A percentile compares a stretch with the other conserved stretches of the same genome.
phyloP scores from a whole-genome alignment of 2,329 filamentous ascomycete genomes.

The Rhynchosporium agropyri region DNA sequence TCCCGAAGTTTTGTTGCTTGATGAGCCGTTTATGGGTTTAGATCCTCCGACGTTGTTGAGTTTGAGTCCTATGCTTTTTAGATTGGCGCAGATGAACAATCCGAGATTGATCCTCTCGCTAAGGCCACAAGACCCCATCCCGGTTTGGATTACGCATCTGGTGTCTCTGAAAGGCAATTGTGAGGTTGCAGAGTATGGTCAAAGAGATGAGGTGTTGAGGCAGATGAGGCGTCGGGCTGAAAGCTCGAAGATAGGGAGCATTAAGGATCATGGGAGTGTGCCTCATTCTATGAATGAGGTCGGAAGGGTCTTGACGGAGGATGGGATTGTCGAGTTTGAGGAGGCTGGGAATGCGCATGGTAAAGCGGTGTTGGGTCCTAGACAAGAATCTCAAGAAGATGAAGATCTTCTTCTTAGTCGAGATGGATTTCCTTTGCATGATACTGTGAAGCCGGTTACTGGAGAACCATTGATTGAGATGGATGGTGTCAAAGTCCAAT shows the following conservation, averaged over 20 bases:
- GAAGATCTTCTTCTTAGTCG: constrained; percentile 20
- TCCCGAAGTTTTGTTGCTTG: constrained; percentile 81
- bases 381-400: not conserved
- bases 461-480: constrained; percentile 84
- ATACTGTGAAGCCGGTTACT: constrained; percentile 35
- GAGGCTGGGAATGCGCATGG: not conserved
- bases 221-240: constrained; percentile 53
- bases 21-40: constrained; percentile 95
- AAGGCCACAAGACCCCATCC: constrained; percentile 82
- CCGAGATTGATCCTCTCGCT: constrained; percentile 78
- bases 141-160: constrained; percentile 88
- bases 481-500: constrained; percentile 79
- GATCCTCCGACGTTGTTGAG: constrained; percentile 79
- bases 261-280: constrained; percentile 25
- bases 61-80: constrained; percentile 70
- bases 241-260: constrained; percentile 32
- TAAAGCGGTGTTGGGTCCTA: not conserved
- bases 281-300: constrained; percentile 38
- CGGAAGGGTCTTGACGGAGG: constrained; percentile 36
- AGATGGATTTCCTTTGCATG: constrained; percentile 36
- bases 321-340: constrained; percentile 34
- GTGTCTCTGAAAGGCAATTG: constrained; percentile 71
- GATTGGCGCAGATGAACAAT: constrained; percentile 64
- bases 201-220: constrained; percentile 63
- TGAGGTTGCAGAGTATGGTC: constrained; percentile 66